These are phyloP conservation scores for Beauveria asiatica DNA, from an alignment of 2,329 filamentous ascomycete genomes.

Conservation along the genomic window DNA sequence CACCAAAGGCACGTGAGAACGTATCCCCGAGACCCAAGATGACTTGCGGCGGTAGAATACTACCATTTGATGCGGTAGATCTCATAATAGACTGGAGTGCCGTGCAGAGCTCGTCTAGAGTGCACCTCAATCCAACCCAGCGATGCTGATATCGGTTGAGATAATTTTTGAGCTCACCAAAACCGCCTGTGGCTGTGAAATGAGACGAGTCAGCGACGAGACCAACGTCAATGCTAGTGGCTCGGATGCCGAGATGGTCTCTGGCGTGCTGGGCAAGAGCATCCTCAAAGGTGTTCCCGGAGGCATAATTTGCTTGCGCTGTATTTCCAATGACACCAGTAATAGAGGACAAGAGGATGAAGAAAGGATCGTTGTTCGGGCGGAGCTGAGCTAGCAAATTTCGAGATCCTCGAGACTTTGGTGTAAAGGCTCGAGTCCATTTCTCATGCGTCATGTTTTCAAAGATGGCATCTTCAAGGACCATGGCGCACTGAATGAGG, in stretches of 20 bases:
- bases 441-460: constrained; percentile 15
- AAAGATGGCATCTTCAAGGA: constrained; percentile 15
- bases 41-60: constrained; percentile 2
- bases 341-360: constrained; percentile 16
- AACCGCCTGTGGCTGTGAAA: constrained; percentile 11
- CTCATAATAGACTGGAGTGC: constrained; percentile 8
- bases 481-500: constrained; percentile 14
- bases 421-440: constrained; percentile 12
- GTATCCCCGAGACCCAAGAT: constrained; percentile 9
- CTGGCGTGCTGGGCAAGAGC: constrained; percentile 11
- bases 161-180: constrained; percentile 12
- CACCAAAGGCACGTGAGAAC: neutral
- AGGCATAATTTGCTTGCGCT: constrained; percentile 14
- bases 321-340: constrained; percentile 14
- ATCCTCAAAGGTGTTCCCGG: constrained; percentile 16
- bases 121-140: constrained; percentile 7
- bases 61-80: neutral
- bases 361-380: constrained; percentile 10
- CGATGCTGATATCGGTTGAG: constrained; percentile 11
- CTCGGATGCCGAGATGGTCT: neutral
- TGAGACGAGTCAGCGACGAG: constrained; percentile 14
- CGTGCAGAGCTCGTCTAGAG: neutral
- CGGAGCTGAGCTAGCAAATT: constrained; percentile 12
- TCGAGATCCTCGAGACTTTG: constrained; percentile 14
- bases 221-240: constrained; percentile 12